Conservation (phyloP, 768 basidiomycete genomes). For the Podaxis sp. region DNA sequence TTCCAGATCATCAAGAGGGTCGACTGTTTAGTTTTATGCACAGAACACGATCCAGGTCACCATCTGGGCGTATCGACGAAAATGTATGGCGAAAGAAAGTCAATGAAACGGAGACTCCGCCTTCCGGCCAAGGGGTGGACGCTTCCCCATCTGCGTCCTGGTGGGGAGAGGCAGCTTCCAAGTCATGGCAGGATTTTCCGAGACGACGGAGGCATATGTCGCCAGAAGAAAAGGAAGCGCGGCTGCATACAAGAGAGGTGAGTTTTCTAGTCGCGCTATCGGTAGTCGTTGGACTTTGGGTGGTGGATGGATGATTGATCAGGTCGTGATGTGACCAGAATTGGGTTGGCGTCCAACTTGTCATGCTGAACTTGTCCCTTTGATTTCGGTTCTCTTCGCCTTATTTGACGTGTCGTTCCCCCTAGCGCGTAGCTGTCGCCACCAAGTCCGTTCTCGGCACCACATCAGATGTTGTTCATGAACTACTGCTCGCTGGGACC, state of each 20-base stretch:
- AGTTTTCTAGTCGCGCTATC: not conserved
- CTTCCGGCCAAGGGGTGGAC: not conserved
- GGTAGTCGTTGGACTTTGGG: not conserved
- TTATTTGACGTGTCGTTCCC: not conserved
- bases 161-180: slow-evolving; percentile 12
- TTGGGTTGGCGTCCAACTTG: not conserved
- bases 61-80: not conserved
- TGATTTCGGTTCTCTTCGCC: not conserved
- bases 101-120: not conserved
- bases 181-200: slow-evolving; percentile 13
- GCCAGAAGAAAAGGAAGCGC: slow-evolving; percentile 9
- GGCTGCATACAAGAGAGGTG: slow-evolving; percentile 14
- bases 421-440: slow-evolving; percentile 28
- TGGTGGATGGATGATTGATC: not conserved
- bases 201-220: slow-evolving; percentile 9
- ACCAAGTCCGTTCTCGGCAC: slow-evolving; percentile 30
- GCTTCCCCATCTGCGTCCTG: slow-evolving; percentile 13
- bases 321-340: not conserved
- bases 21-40: not conserved
- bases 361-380: not conserved
- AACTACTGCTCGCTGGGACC: slow-evolving; percentile 27
- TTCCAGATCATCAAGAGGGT: not conserved
- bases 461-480: slow-evolving; percentile 30
- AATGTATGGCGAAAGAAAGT: slow-evolving; percentile 6
- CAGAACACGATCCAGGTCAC: not conserved